These are phyloP conservation scores for Rhodomyrtus psidioides DNA, from an alignment of 441 rosid species.

Conservation along the genomic window DNA sequence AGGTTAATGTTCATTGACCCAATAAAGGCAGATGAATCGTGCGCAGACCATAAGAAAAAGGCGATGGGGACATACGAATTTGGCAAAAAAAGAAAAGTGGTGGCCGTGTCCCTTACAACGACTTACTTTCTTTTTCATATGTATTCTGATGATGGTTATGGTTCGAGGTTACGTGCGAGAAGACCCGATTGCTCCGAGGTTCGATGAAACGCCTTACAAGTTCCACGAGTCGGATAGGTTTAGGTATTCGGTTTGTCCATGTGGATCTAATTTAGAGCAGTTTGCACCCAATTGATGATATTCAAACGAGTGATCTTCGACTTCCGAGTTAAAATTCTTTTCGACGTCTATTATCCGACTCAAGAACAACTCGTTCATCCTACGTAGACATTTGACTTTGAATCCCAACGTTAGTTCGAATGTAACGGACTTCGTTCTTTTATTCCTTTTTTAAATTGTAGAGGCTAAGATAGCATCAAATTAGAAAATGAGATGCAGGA, in stretches of 20 bases:
- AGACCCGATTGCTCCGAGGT: not conserved
- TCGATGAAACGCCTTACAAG: not conserved
- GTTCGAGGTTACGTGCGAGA: not conserved
- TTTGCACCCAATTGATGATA: not conserved
- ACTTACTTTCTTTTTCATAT: no score
- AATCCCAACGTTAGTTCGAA: no score
- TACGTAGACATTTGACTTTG: no score
- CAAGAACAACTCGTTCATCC: not conserved
- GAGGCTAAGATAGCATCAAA: not conserved
- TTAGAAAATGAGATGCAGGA: not conserved
- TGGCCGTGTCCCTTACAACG: not conserved
- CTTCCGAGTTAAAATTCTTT: not conserved
- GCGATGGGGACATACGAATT: not conserved
- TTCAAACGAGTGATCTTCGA: fast-evolving
- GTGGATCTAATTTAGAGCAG: no score
- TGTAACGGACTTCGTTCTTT: no score
- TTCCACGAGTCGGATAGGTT: not conserved
- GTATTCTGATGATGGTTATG: not conserved
- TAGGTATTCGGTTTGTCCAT: fast-evolving
- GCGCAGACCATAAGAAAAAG: not conserved
- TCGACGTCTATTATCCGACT: fast-evolving
- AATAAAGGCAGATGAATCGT: no score
- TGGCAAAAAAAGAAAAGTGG: not conserved
- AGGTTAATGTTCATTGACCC: not conserved
- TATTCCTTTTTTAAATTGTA: not conserved